Evolutionary conservation across 2,329 filamentous ascomycete genomes (phyloP).

Genomic region (Aspergillus clavatus): DNA sequence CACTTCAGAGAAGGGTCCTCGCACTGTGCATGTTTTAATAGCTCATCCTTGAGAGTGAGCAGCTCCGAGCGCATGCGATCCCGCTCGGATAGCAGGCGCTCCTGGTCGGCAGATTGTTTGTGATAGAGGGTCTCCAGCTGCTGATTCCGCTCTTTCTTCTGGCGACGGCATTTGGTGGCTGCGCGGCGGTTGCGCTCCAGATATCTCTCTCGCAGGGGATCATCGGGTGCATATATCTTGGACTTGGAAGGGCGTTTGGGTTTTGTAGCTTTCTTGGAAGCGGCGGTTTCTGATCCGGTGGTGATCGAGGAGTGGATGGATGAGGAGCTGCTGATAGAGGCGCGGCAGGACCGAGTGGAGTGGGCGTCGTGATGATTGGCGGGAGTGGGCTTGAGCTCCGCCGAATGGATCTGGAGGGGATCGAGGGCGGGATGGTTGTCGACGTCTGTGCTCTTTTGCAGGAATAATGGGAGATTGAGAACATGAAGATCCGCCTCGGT

Average conservation of each 20-base stretch:
- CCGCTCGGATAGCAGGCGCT: background rate
- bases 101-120: background rate
- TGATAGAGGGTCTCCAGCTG: background rate
- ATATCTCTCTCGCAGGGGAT: constrained; percentile 32
- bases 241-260: background rate
- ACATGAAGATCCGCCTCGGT: background rate
- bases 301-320: background rate
- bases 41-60: background rate
- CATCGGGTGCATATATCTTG: background rate
- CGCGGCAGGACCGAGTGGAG: background rate
- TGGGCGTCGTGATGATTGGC: background rate
- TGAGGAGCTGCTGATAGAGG: background rate
- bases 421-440: background rate
- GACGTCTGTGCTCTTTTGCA: background rate
- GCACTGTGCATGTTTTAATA: constrained; percentile 1
- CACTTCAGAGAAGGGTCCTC: background rate
- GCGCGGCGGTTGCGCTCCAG: constrained; percentile 4
- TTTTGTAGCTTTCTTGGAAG: background rate
- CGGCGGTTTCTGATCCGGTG: background rate
- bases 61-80: background rate
- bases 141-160: background rate
- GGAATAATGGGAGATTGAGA: background rate
- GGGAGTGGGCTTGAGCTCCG: background rate
- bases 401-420: background rate
- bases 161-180: background rate